Evolutionary conservation across 23 red algal genomes (phyloP).

Genomic region (Pyropia yezoensis): DNA sequence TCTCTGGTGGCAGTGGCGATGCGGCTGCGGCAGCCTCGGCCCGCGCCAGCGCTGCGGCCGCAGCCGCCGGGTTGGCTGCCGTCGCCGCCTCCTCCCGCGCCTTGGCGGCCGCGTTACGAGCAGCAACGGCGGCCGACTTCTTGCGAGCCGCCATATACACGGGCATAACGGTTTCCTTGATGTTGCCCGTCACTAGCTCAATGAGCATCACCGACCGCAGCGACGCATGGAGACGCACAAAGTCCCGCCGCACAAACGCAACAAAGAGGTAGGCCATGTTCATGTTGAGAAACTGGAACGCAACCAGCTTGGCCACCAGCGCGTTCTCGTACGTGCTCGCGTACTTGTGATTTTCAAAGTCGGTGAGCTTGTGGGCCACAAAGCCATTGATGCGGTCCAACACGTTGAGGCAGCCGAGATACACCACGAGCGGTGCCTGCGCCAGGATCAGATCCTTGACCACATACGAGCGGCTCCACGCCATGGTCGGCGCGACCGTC

Average conservation of each 20-base stretch:
- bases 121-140: slow-evolving; percentile 40
- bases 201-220: slow-evolving; percentile 58
- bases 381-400: slow-evolving; percentile 39
- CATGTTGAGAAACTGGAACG: slow-evolving; percentile 81
- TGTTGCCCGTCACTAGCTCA: slow-evolving; percentile 65
- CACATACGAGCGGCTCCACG: slow-evolving; percentile 44
- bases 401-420: slow-evolving; percentile 53
- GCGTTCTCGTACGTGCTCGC: slow-evolving; percentile 66
- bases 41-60: slow-evolving; percentile 19
- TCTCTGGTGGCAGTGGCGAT: slow-evolving; percentile 17
- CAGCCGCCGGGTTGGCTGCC: slow-evolving; percentile 18
- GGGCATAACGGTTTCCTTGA: slow-evolving; percentile 66
- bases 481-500: slow-evolving; percentile 24
- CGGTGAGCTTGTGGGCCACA: slow-evolving; percentile 51
- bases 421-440: slow-evolving; percentile 51
- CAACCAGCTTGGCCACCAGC: slow-evolving; percentile 72
- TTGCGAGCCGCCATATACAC: slow-evolving; percentile 23
- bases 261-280: slow-evolving; percentile 81
- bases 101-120: slow-evolving; percentile 32
- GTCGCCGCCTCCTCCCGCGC: slow-evolving; percentile 22
- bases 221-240: slow-evolving; percentile 33
- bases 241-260: slow-evolving; percentile 62
- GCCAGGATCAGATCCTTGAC: slow-evolving; percentile 52
- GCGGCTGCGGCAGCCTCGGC: slow-evolving; percentile 35
- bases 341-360: slow-evolving; percentile 82